Conservation (phyloP, 2,329 filamentous ascomycete genomes). For the Madurella fahalii region DNA sequence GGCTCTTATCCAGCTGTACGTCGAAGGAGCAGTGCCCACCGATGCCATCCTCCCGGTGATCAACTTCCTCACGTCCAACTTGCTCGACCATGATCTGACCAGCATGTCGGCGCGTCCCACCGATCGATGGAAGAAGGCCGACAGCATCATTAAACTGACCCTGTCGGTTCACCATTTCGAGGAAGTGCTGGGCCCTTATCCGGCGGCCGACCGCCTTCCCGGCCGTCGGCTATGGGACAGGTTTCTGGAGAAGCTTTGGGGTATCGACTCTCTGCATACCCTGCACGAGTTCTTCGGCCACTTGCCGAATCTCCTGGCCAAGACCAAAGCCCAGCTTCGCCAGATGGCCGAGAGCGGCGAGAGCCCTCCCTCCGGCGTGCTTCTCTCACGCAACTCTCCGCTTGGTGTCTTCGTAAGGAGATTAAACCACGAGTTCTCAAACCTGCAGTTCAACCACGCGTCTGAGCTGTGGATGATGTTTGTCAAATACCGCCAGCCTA, state of each 20-base stretch:
- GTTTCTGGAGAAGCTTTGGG: constrained; percentile 78
- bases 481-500: constrained; percentile 74
- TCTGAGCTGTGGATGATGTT: constrained; percentile 79
- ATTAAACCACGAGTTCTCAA: constrained; percentile 72
- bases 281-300: constrained; percentile 72
- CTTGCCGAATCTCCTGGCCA: constrained; percentile 55
- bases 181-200: constrained; percentile 49
- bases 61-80: constrained; percentile 39
- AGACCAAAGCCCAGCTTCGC: constrained; percentile 57
- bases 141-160: constrained; percentile 49
- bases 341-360: constrained; percentile 51
- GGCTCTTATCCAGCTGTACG: constrained; percentile 76
- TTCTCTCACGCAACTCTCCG: constrained; percentile 69
- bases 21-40: constrained; percentile 52
- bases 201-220: constrained; percentile 56
- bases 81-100: constrained; percentile 44
- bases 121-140: constrained; percentile 46
- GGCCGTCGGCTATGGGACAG: constrained; percentile 84
- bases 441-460: constrained; percentile 75
- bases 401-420: constrained; percentile 77
- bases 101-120: constrained; percentile 17
- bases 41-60: constrained; percentile 39
- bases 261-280: constrained; percentile 73
- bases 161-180: constrained; percentile 57
- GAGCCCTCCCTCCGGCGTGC: constrained; percentile 49